Evolutionary conservation across 2,329 filamentous ascomycete species (phyloP).

Genomic region (Aureobasidium melanogenum): DNA sequence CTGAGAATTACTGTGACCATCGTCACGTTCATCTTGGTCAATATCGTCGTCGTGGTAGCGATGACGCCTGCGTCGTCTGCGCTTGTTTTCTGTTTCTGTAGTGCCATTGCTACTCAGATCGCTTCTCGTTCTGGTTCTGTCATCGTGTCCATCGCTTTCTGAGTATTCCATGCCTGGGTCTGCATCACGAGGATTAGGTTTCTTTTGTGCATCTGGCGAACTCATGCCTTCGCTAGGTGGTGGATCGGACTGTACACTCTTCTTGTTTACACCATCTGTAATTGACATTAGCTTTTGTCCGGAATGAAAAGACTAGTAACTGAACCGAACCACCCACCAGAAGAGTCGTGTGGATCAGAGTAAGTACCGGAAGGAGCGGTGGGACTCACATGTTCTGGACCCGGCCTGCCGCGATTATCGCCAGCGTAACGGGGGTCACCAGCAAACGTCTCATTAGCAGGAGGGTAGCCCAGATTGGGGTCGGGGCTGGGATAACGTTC

Average conservation of each 20-base stretch:
- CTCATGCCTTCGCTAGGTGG: slow-evolving; percentile 7
- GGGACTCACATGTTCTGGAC: slow-evolving; percentile 44
- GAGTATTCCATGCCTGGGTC: not conserved
- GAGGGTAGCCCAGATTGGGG: slow-evolving; percentile 21
- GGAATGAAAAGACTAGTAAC: not conserved
- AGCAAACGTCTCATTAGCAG: slow-evolving; percentile 24
- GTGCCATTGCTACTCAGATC: slow-evolving; percentile 10
- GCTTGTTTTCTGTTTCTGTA: slow-evolving; percentile 1
- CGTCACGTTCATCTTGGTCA: not conserved
- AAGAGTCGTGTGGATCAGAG: slow-evolving; percentile 25
- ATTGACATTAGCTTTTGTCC: not conserved
- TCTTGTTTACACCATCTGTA: slow-evolving; percentile 12
- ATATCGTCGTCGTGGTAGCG: slow-evolving; percentile 4
- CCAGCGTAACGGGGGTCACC: slow-evolving; percentile 23
- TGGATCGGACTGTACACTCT: slow-evolving; percentile 9
- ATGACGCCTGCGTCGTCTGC: slow-evolving; percentile 9
- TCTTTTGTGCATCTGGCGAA: not conserved
- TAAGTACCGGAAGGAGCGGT: slow-evolving; percentile 25
- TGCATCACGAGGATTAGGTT: not conserved
- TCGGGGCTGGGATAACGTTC: slow-evolving; percentile 22
- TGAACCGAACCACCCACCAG: slow-evolving; percentile 14
- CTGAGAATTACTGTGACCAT: not conserved
- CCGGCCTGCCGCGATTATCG: slow-evolving; percentile 23
- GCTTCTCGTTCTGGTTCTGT: slow-evolving; percentile 5
- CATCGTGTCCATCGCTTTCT: slow-evolving; percentile 2